phyloP scores from a whole-genome alignment of 108 stramenopile genomes.

The Fistulifera pelliculosa region DNA sequence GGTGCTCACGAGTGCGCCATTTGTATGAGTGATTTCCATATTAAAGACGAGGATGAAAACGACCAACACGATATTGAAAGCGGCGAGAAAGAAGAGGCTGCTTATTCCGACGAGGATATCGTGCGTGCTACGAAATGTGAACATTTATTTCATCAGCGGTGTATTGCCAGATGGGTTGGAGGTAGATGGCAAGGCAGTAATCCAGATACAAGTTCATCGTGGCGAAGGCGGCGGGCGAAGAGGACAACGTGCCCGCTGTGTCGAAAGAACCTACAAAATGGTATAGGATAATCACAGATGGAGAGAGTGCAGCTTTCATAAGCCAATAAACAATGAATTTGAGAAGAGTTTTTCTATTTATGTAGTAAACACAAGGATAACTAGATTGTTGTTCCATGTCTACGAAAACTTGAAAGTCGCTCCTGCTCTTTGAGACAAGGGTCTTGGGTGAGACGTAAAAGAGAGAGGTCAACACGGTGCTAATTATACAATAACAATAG shows the following conservation, averaged over 20 bases:
- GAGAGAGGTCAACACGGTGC: too few species aligned
- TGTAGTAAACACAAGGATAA: too few species aligned
- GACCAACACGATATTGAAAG: not conserved
- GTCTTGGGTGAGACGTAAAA: too few species aligned
- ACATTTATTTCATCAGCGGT: slow-evolving; percentile 42
- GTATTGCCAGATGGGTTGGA: slow-evolving; percentile 48
- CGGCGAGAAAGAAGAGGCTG: slow-evolving; percentile 8
- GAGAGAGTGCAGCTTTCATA: too few species aligned
- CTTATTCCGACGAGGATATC: slow-evolving; percentile 19
- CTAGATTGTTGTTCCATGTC: too few species aligned
- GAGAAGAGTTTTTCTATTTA: too few species aligned
- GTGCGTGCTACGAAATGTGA: slow-evolving; percentile 42
- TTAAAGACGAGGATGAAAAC: slow-evolving; percentile 4
- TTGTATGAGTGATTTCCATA: slow-evolving; percentile 51
- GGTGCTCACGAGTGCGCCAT: slow-evolving; percentile 58
- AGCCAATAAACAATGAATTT: too few species aligned
- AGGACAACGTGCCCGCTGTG: slow-evolving; percentile 52
- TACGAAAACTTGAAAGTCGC: too few species aligned
- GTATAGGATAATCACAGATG: too few species aligned
- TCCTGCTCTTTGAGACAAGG: too few species aligned
- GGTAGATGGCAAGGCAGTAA: slow-evolving; percentile 35
- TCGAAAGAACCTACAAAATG: slow-evolving; percentile 29
- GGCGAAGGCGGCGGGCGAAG: slow-evolving; percentile 24
- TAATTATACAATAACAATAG: too few species aligned
- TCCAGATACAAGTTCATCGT: slow-evolving; percentile 7